These are phyloP conservation scores for Amaranthus tricolor DNA, from an alignment of 179 eudicot species.

Conservation along the genomic window DNA sequence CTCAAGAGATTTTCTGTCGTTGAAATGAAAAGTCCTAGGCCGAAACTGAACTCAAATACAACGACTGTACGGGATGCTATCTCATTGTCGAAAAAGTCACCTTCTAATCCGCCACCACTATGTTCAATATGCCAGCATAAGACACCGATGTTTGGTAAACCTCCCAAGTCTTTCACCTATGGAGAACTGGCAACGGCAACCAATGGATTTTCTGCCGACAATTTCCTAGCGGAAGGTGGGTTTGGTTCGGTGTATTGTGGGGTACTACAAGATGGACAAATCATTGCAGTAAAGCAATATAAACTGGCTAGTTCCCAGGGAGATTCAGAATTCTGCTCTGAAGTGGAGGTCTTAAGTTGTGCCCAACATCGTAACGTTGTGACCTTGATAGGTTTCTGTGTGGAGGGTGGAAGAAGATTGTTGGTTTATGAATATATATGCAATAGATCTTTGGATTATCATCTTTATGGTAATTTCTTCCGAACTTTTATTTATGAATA, in stretches of 20 bases:
- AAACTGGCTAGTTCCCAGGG: constrained; percentile 80
- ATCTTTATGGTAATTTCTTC: constrained; percentile 62
- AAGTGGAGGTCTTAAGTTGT: constrained; percentile 80
- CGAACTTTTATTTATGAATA: neutral
- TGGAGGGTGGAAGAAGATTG: constrained; percentile 62
- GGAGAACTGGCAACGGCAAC: constrained; percentile 68
- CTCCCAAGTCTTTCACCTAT: constrained; percentile 62
- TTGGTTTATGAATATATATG: constrained; percentile 79
- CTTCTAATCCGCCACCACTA: constrained; percentile 65
- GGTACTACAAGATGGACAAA: constrained; percentile 59
- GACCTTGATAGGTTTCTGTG: constrained; percentile 72
- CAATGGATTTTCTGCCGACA: constrained; percentile 51
- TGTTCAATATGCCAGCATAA: constrained; percentile 69
- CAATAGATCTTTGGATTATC: constrained; percentile 75
- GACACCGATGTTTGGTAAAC: constrained; percentile 66
- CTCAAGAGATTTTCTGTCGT: constrained; percentile 26
- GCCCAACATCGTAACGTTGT: constrained; percentile 94
- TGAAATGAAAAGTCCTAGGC: constrained; percentile 27
- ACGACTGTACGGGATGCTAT: constrained; percentile 46
- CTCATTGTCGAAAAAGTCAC: constrained; percentile 44
- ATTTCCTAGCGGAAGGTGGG: constrained; percentile 85
- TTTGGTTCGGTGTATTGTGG: constrained; percentile 80
- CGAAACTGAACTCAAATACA: constrained; percentile 25
- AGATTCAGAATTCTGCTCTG: constrained; percentile 72
- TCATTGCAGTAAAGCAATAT: constrained; percentile 81